Evolutionary conservation across 352 stramenopile genomes (phyloP), one percentile per base, ranked within the genome.

Genomic region (Phytopythium delawarense): DNA sequence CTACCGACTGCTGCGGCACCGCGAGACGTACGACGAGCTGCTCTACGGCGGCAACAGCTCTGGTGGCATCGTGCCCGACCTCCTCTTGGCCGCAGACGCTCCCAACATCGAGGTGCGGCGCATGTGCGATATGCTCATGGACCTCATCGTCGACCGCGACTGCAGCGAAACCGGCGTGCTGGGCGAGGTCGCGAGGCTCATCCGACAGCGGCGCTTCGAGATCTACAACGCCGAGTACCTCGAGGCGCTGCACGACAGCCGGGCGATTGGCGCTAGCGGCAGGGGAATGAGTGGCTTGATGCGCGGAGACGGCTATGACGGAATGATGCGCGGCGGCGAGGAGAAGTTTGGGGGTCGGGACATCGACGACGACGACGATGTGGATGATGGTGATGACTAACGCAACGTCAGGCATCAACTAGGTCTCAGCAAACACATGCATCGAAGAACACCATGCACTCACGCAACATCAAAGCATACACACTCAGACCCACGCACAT

Each of bases 221-320:
- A 92, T 93, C 59, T 85, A 96, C 66, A 95, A 96, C 57, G 80
- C 77, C 9, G 87, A 96, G 64, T 96, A 96, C 65, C 69, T 92
- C 25, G 84, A 92, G 56, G 89, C 92, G 79, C 76, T 96, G 39
- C 81, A 94, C 46, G 76, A 80, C 45, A 81, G 55, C 35, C 48
- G 23, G 11, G 59, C 64, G 46, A 44, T 56, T 23, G 71, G 58
- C 23, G 52, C 54, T 13, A 63, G 64, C 5, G 55, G 74, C 48
- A 57, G 62, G 42, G 61, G 61, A 23, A 72, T 69, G 25, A 61
- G 77, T 25, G 65, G 68, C 18, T 46, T 58, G 30, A 58, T 16
- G 70, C 50, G 50, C 3, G 50, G 28, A 30, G 50, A 56, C 34
- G 15, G 35, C 11, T 56, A 56, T 8, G 25, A 55, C 25, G 49